Percentiles rank a stretch among this genome's conserved stretches.
phyloP scores from a whole-genome alignment of 331 rosid species.

The Saraca asoca region DNA sequence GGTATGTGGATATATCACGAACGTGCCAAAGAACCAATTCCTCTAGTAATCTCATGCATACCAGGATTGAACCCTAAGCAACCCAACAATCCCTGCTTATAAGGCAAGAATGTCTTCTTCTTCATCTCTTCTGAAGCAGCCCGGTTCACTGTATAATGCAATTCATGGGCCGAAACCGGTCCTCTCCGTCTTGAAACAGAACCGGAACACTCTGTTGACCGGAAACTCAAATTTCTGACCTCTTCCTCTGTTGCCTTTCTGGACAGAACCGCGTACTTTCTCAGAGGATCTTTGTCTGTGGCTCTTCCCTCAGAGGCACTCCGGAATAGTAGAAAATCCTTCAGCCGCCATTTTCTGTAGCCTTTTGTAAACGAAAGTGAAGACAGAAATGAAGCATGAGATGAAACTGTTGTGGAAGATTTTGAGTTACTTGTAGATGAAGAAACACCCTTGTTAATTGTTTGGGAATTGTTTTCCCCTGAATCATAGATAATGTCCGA shows the following conservation, averaged over 20 bases:
- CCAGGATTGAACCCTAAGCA: conserved; percentile 72
- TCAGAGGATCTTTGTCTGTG: conserved; percentile 55
- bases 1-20: conserved; percentile 36
- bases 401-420: too few species aligned
- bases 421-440: too few species aligned
- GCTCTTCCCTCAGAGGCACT: conserved; percentile 95
- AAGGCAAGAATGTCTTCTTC: conserved; percentile 84
- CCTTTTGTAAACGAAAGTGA: conserved; percentile 64
- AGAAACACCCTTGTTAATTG: too few species aligned
- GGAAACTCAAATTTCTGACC: conserved; percentile 68
- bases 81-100: conserved; percentile 80
- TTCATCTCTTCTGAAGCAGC: conserved; percentile 88
- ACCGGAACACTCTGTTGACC: conserved; percentile 71
- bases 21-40: conserved; percentile 65
- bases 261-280: conserved; percentile 48
- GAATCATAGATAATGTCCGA: too few species aligned
- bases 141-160: conserved; percentile 85
- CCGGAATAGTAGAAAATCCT: conserved; percentile 68
- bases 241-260: conserved; percentile 45
- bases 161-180: conserved; percentile 79
- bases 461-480: too few species aligned
- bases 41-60: conserved; percentile 58
- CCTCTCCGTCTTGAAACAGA: conserved; percentile 71
- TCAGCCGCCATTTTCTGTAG: conserved; percentile 70
- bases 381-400: conserved; percentile 47